A percentile compares a stretch with the other conserved stretches of the same genome.
Evolutionary conservation across 768 basidiomycete species (phyloP).

Genomic region (Chlorophyllum brunneum): DNA sequence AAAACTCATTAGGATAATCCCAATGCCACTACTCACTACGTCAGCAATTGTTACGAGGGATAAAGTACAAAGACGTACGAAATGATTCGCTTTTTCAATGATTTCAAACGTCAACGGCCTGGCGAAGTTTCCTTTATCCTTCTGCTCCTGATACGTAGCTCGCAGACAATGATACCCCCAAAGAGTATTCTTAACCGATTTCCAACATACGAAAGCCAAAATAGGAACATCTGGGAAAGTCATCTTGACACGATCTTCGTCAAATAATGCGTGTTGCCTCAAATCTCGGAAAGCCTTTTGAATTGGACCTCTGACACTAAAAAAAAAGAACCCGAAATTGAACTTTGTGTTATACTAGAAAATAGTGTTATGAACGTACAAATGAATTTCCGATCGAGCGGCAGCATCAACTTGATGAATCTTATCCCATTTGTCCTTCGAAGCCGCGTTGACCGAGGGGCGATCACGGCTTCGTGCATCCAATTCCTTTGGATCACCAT

Average conservation of each 20-base stretch:
- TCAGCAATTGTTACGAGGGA: neutral
- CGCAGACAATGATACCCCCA: conserved; percentile 21
- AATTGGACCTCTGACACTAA: conserved; percentile 20
- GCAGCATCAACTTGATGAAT: conserved; percentile 18
- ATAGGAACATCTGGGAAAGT: conserved; percentile 23
- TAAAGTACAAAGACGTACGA: conserved; percentile 22
- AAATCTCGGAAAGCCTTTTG: conserved; percentile 18
- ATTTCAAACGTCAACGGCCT: conserved; percentile 22
- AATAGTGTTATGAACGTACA: conserved; percentile 15
- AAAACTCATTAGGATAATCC: conserved; percentile 1
- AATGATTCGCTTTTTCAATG: conserved; percentile 29
- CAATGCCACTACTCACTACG: conserved; percentile 3
- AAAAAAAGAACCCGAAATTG: neutral
- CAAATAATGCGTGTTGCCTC: conserved; percentile 19
- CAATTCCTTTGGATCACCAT: conserved; percentile 17
- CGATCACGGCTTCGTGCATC: conserved; percentile 19
- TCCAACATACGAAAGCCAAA: conserved; percentile 18
- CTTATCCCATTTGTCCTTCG: conserved; percentile 15
- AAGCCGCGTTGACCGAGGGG: conserved; percentile 19
- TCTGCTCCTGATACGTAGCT: conserved; percentile 17
- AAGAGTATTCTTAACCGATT: conserved; percentile 21
- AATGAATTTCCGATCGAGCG: conserved; percentile 16
- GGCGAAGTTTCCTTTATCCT: conserved; percentile 16
- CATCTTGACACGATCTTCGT: conserved; percentile 14
- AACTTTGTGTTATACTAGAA: neutral